phyloP scores from a whole-genome alignment of 352 stramenopile genomes.

The Lagenidium sp. region DNA sequence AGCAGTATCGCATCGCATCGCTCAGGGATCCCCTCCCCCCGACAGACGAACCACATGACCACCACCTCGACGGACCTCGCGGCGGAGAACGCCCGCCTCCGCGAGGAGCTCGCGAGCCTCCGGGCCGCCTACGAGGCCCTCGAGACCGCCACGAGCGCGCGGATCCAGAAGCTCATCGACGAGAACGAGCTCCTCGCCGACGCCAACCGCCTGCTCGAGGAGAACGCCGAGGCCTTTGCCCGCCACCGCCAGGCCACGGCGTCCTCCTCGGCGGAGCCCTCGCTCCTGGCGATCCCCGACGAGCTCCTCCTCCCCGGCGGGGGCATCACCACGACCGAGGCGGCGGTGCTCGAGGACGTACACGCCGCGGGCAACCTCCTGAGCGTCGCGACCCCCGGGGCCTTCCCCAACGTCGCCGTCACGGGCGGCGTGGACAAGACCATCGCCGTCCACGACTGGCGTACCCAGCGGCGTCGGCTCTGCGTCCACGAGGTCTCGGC shows the following conservation, averaged over 20 bases:
- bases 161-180: conserved; percentile 52
- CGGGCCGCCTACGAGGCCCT: conserved; percentile 46
- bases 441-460: conserved; percentile 67
- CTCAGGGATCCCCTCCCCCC: background rate
- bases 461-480: conserved; percentile 29
- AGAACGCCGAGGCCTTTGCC: conserved; percentile 31
- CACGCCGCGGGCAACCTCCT: conserved; percentile 66
- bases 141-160: conserved; percentile 13
- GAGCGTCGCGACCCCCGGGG: conserved; percentile 36
- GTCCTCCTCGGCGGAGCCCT: background rate
- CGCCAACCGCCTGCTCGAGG: conserved; percentile 52
- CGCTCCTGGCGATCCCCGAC: conserved; percentile 43
- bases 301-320: conserved; percentile 53
- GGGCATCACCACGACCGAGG: conserved; percentile 17
- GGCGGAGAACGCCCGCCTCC: conserved; percentile 38
- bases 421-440: conserved; percentile 70
- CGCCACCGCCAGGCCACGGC: conserved; percentile 12
- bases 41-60: background rate
- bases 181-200: conserved; percentile 72
- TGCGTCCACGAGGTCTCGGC: conserved; percentile 19
- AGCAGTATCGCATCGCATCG: background rate
- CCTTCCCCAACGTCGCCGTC: conserved; percentile 29
- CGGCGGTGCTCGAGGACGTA: conserved; percentile 29
- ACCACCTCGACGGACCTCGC: conserved; percentile 7
- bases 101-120: conserved; percentile 27